phyloP scores from a whole-genome alignment of 805 yeast species.

The Barnettozyma wickerhamii region DNA sequence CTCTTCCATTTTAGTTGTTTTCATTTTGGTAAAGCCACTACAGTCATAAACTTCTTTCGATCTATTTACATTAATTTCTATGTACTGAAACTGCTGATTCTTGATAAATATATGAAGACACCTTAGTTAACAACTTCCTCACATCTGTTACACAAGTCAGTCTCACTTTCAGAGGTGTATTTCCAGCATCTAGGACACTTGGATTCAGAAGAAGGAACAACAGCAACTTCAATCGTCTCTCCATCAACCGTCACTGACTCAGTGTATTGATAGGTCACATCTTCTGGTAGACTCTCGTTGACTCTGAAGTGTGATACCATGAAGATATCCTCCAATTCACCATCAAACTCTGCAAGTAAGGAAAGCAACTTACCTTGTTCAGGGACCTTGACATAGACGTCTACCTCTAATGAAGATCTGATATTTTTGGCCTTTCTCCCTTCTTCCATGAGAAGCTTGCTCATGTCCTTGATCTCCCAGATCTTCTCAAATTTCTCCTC shows the following conservation, averaged over 20 bases:
- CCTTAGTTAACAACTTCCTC: slow-evolving; percentile 34
- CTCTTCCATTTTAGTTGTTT: not conserved
- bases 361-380: slow-evolving; percentile 13
- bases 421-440: slow-evolving; percentile 47
- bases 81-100: not conserved
- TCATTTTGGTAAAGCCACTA: not conserved
- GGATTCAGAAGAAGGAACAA: slow-evolving; percentile 40
- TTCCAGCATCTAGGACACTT: slow-evolving; percentile 98
- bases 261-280: slow-evolving; percentile 25
- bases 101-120: not conserved
- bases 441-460: slow-evolving; percentile 49
- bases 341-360: slow-evolving; percentile 22
- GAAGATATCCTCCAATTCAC: slow-evolving; percentile 51
- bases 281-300: slow-evolving; percentile 18
- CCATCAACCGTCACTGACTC: slow-evolving; percentile 29
- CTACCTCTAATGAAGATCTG: slow-evolving; percentile 58
- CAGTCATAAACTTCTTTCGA: not conserved
- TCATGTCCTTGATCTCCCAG: slow-evolving; percentile 43
- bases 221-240: slow-evolving; percentile 29
- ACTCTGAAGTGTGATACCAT: slow-evolving; percentile 59
- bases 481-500: slow-evolving; percentile 40
- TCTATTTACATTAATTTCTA: not conserved
- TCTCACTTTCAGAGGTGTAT: slow-evolving; percentile 46
- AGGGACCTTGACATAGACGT: slow-evolving; percentile 33
- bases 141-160: slow-evolving; percentile 66